A percentile compares a stretch with the other conserved stretches of the same genome.
Evolutionary conservation across 805 yeast species (phyloP).

Genomic region (Saturnispora halmiae): DNA sequence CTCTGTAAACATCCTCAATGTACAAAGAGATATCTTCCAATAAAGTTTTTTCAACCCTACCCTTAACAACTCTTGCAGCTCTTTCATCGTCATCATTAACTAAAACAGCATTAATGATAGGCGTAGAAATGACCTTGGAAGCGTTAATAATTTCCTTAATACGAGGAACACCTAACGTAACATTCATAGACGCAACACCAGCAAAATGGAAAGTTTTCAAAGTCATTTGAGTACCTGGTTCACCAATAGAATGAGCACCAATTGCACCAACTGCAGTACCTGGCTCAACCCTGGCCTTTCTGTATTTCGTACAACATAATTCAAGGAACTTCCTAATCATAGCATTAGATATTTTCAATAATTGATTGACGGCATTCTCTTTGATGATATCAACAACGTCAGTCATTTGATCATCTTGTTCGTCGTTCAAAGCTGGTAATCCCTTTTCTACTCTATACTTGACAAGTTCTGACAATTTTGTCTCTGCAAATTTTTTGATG

Average conservation of each 20-base stretch:
- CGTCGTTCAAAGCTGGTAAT: slow-evolving; percentile 32
- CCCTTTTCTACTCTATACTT: slow-evolving; percentile 46
- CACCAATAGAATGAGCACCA: slow-evolving; percentile 99
- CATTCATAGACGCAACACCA: slow-evolving; percentile 99
- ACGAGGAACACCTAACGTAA: slow-evolving; percentile 98
- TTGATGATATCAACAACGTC: slow-evolving; percentile 16
- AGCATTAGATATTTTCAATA: slow-evolving; percentile 53
- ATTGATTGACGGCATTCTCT: slow-evolving; percentile 48
- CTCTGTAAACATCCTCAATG: slow-evolving; percentile 89
- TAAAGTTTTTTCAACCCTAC: slow-evolving; percentile 88
- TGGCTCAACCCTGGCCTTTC: slow-evolving; percentile 89
- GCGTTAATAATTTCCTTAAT: slow-evolving; percentile 98
- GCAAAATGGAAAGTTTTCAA: slow-evolving; percentile 76
- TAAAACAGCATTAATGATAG: slow-evolving; percentile 88
- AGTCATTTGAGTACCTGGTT: slow-evolving; percentile 99
- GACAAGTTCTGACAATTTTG: slow-evolving; percentile 51
- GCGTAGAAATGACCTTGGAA: slow-evolving; percentile 88
- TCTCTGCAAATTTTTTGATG: slow-evolving; percentile 50
- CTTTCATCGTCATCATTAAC: slow-evolving; percentile 93
- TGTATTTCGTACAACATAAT: slow-evolving; percentile 73
- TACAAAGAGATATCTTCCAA: slow-evolving; percentile 78
- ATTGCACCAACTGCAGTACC: slow-evolving; percentile 99
- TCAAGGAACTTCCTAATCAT: slow-evolving; percentile 59
- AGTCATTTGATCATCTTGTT: slow-evolving; percentile 28
- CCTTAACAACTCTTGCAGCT: slow-evolving; percentile 97